A percentile compares a stretch with the other conserved stretches of the same genome.
Conservation (phyloP, 192 early-diverging fungal genomes). For the Backusella australiensis region DNA sequence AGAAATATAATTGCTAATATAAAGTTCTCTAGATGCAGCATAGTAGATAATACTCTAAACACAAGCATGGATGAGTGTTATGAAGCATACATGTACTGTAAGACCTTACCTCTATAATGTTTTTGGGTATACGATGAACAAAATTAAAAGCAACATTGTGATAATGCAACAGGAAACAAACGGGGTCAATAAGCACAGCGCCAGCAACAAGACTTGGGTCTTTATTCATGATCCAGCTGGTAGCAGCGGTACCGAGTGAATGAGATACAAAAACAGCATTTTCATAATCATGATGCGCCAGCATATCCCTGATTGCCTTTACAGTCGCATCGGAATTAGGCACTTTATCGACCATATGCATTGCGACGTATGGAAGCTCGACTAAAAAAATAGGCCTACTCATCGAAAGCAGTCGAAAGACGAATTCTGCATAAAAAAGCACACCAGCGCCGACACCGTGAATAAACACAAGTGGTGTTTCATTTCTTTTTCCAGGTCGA, state of each 20-base stretch:
- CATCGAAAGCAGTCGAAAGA: conserved; percentile 41
- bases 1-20: conserved; percentile 60
- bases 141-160: conserved; percentile 63
- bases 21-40: conserved; percentile 57
- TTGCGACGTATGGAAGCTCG: conserved; percentile 66
- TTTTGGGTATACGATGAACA: conserved; percentile 41
- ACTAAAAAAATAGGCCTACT: conserved; percentile 49
- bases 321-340: conserved; percentile 56
- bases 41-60: conserved; percentile 52
- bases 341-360: conserved; percentile 57
- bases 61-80: neutral
- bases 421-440: conserved; percentile 50
- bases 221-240: conserved; percentile 58
- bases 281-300: conserved; percentile 44
- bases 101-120: conserved; percentile 30
- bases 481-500: conserved; percentile 7
- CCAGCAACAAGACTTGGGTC: conserved; percentile 47
- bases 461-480: conserved; percentile 60
- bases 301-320: conserved; percentile 52
- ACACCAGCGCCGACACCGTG: conserved; percentile 70
- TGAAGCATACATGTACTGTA: neutral
- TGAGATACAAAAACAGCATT: conserved; percentile 66
- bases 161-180: conserved; percentile 64
- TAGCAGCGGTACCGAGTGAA: conserved; percentile 61
- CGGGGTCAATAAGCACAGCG: conserved; percentile 62